Conservation (phyloP, 441 rosid genomes). For the Populus hybrid region DNA sequence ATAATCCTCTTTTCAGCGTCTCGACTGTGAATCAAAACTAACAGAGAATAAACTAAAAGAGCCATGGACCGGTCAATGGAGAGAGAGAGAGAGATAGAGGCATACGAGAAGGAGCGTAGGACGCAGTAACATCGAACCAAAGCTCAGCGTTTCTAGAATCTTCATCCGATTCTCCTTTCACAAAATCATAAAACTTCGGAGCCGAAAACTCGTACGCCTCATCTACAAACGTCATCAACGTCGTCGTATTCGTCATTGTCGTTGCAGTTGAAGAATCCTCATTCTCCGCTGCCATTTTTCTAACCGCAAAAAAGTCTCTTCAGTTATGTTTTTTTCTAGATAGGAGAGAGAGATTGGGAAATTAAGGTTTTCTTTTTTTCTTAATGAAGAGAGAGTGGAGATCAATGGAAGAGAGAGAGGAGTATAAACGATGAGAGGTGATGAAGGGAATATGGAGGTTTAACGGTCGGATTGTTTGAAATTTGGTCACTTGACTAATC, state of each 20-base stretch:
- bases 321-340: background rate
- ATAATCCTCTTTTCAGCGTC: too few species aligned
- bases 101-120: slow-evolving; percentile 94
- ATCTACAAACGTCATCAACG: slow-evolving; percentile 40
- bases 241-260: background rate
- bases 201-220: slow-evolving; percentile 83
- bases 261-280: background rate
- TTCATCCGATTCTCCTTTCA: slow-evolving; percentile 62
- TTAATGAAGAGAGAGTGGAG: background rate
- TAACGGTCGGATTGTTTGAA: slow-evolving; percentile 80
- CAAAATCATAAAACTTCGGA: slow-evolving; percentile 77
- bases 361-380: slow-evolving; percentile 1
- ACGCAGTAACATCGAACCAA: slow-evolving; percentile 70
- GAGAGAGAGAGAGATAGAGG: slow-evolving; percentile 1
- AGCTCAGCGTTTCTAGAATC: slow-evolving; percentile 64
- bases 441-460: background rate
- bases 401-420: slow-evolving; percentile 18
- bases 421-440: background rate
- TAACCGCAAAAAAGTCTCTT: background rate
- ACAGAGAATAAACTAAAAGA: too few species aligned
- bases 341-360: background rate
- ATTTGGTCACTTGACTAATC: slow-evolving; percentile 6
- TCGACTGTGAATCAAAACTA: too few species aligned
- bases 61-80: too few species aligned
- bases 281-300: background rate